Percentiles rank a stretch among this genome's conserved stretches.
Conservation (phyloP, 495 filamentous ascomycete species). For the Astrocystis sublimbata region DNA sequence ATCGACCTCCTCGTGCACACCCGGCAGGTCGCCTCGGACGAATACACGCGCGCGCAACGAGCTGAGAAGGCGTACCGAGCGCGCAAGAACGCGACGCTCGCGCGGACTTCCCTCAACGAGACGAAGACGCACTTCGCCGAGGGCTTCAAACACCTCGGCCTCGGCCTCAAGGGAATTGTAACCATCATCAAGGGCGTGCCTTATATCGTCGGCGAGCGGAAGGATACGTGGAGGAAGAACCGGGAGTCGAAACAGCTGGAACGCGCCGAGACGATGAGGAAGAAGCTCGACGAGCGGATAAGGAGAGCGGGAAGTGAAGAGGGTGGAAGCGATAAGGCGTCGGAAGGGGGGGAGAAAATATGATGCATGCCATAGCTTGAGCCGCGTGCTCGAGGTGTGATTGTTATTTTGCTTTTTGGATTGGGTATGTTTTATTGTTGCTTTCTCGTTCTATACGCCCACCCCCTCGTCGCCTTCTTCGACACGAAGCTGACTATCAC, state of each 20-base stretch:
- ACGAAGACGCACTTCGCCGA: conserved; percentile 30
- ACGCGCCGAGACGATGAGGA: conserved; percentile 16
- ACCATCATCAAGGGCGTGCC: conserved; percentile 21
- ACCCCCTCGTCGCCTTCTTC: background rate
- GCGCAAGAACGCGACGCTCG: conserved; percentile 29
- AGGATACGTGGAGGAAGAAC: conserved; percentile 15
- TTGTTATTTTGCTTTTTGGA: background rate
- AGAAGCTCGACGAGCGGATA: conserved; percentile 23
- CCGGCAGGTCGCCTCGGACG: conserved; percentile 25
- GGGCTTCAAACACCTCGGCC: conserved; percentile 25
- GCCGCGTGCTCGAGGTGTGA: background rate
- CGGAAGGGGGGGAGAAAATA: conserved; percentile 1
- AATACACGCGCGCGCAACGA: conserved; percentile 26
- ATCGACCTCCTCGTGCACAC: conserved; percentile 31
- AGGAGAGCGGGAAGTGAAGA: background rate
- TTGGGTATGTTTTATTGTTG: background rate
- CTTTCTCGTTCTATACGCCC: background rate
- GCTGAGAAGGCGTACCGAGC: conserved; percentile 34
- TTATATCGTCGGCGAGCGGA: conserved; percentile 24
- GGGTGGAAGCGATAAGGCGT: background rate
- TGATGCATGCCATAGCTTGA: background rate
- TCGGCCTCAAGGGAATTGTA: conserved; percentile 20
- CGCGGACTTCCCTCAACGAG: conserved; percentile 28
- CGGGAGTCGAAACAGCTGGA: conserved; percentile 6
- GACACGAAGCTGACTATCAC: background rate